phyloP scores from a whole-genome alignment of 345 rosid genomes.

The Kandelia obovata region DNA sequence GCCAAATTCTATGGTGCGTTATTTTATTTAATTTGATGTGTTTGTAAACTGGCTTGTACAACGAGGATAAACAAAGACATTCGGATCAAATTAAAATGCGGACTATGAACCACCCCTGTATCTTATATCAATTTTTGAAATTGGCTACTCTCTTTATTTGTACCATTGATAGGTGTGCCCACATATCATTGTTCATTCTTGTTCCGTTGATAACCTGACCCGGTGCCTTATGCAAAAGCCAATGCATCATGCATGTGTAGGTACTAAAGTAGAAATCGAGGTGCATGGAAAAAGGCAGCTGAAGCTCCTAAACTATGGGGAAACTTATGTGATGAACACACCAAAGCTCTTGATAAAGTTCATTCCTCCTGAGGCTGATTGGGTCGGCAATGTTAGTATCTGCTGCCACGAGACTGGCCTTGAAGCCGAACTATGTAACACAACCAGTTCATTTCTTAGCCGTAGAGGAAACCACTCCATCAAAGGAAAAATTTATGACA shows the following conservation, averaged over 20 bases:
- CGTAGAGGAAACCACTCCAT: constrained; percentile 39
- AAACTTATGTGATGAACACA: constrained; percentile 73
- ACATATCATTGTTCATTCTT: no score
- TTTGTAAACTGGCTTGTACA: no score
- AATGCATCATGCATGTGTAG: constrained; percentile 20
- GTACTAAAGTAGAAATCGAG: constrained; percentile 63
- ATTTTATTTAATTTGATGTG: neutral
- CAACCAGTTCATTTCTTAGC: constrained; percentile 39
- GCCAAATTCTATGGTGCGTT: constrained; percentile 61
- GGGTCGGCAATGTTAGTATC: constrained; percentile 59
- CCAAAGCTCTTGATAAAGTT: constrained; percentile 62
- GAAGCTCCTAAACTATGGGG: constrained; percentile 49
- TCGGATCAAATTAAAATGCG: no score
- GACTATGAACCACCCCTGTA: no score
- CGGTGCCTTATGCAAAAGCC: no score
- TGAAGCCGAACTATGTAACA: constrained; percentile 52
- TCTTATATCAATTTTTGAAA: no score
- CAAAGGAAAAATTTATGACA: constrained; percentile 59
- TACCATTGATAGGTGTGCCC: no score
- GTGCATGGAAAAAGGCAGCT: constrained; percentile 58
- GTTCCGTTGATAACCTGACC: no score
- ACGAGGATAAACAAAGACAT: no score
- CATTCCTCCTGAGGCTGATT: constrained; percentile 57
- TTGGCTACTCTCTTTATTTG: no score
- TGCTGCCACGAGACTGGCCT: constrained; percentile 59